Base-by-base conservation (phyloP, 225 moss, liverwort and hornwort genomes). In the Bryum argenteum region DNA sequence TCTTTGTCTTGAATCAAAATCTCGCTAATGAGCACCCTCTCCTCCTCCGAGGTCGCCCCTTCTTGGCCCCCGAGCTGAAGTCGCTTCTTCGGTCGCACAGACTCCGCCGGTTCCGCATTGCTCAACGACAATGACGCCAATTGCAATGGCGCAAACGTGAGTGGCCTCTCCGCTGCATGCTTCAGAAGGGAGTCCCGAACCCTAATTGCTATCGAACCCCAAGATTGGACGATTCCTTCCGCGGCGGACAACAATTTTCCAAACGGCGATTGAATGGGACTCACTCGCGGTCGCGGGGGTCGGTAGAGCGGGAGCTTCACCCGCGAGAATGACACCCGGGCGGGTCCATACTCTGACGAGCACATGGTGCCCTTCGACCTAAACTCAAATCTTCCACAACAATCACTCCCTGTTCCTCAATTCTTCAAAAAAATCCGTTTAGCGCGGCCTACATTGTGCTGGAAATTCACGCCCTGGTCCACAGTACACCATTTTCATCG, bases 21-120 rank as follows among this genome's bases (percentile, higher is more conserved):
- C 83, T 98, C 98, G 67, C 98, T 98, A 39, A 98, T 98, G 10
- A 98, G 78, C 33, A 98, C 94, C 59, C 98, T 80, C 77, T 98
- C 98, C 58, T 94, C 94, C 57, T 88, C 92, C 23, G 71, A 80
- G n/a, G 16, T 17, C 17, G 60, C 54, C 21, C 70, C 82, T 60
- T 92, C 88, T 44, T 88, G 93, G 39, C 77, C 80, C 56, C 81
- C 82, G 40, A 84, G 78, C 63, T 87, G 91, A 22, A 86, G 78
- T 53, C 79, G 78, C 81, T 67, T 85, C 87, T 12, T 80, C 55
- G 81, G 85, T 19, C 89, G 84, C 82, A 80, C 89, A 33, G 79
- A 71, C 42, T 84, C 84, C 12, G 63, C 84, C 12, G 63, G 8
- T 66, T 74, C 77, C 7, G 58, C 22, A 13, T 69, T 75, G 68